A percentile compares a stretch with the other conserved stretches of the same genome.
Evolutionary conservation across 768 basidiomycete genomes (phyloP).

Genomic region (Rhizopogon roseolus): DNA sequence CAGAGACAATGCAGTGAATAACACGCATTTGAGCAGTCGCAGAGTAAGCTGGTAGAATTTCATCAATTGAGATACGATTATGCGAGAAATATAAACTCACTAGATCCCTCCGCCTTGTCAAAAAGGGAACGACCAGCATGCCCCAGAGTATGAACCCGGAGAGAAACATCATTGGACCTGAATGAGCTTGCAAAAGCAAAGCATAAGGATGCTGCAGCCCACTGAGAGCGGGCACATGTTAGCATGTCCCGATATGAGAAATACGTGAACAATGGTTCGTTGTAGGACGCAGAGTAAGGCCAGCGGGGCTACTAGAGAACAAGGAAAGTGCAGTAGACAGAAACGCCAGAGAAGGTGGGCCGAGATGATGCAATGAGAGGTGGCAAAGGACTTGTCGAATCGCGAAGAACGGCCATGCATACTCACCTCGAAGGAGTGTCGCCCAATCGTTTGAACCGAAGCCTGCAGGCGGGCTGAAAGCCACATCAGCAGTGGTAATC

Average conservation of each 20-base stretch:
- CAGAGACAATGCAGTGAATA: constrained; percentile 44
- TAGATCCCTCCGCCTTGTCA: constrained; percentile 29
- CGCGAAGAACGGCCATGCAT: constrained; percentile 33
- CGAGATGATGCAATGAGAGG: constrained; percentile 55
- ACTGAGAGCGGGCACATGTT: constrained; percentile 32
- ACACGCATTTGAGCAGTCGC: constrained; percentile 29
- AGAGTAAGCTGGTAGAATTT: constrained; percentile 26
- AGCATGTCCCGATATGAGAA: constrained; percentile 58
- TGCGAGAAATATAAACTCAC: constrained; percentile 12
- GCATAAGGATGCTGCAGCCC: constrained; percentile 50
- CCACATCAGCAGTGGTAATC: constrained; percentile 52
- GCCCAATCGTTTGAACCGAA: constrained; percentile 6
- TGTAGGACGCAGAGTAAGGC: constrained; percentile 76
- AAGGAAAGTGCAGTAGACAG: constrained; percentile 66
- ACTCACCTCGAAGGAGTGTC: constrained; percentile 31
- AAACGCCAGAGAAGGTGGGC: constrained; percentile 52
- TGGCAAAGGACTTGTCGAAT: constrained; percentile 48
- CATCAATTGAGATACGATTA: background rate
- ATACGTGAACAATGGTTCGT: constrained; percentile 83
- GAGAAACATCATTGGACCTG: constrained; percentile 74
- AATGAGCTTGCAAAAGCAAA: constrained; percentile 65
- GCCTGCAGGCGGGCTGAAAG: constrained; percentile 16
- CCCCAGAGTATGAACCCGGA: constrained; percentile 81
- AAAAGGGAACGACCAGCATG: constrained; percentile 49
- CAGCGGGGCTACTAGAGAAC: constrained; percentile 75